Percentiles rank a stretch among this genome's conserved stretches.
phyloP scores from a whole-genome alignment of 768 basidiomycete species.

The Megacollybia marginata region DNA sequence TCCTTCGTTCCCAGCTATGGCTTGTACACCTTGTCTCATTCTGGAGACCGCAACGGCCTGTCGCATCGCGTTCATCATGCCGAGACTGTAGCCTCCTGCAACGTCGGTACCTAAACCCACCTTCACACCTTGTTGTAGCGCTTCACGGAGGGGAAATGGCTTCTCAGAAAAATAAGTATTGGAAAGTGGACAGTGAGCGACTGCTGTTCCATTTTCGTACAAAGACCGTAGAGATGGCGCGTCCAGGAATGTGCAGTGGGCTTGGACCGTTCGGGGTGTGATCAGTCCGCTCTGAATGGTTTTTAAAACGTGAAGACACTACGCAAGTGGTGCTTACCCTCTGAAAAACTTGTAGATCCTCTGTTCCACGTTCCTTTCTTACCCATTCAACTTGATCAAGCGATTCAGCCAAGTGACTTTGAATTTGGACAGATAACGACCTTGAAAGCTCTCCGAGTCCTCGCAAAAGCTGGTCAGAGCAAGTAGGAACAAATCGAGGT shows the following conservation, averaged over 20 bases:
- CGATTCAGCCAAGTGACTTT: slow-evolving; percentile 80
- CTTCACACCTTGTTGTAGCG: slow-evolving; percentile 50
- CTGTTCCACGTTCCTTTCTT: slow-evolving; percentile 42
- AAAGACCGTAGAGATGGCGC: slow-evolving; percentile 43
- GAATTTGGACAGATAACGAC: slow-evolving; percentile 43
- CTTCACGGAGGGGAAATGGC: slow-evolving; percentile 65
- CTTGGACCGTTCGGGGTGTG: slow-evolving; percentile 64
- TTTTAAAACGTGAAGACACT: not conserved
- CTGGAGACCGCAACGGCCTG: slow-evolving; percentile 67
- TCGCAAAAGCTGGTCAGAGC: slow-evolving; percentile 60
- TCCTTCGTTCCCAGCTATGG: slow-evolving; percentile 13
- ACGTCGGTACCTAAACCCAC: slow-evolving; percentile 84
- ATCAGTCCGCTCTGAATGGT: slow-evolving; percentile 49
- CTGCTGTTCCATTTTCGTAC: slow-evolving; percentile 40
- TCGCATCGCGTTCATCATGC: slow-evolving; percentile 77
- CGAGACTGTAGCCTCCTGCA: slow-evolving; percentile 77
- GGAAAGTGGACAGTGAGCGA: slow-evolving; percentile 86
- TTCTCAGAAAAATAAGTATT: slow-evolving; percentile 80
- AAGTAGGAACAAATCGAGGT: slow-evolving; percentile 86
- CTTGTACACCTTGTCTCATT: slow-evolving; percentile 47
- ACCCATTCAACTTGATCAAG: slow-evolving; percentile 74
- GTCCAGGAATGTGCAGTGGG: slow-evolving; percentile 83
- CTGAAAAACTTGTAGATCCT: slow-evolving; percentile 75
- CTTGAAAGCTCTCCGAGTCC: slow-evolving; percentile 53
- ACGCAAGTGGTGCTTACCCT: slow-evolving; percentile 31